phyloP scores from a whole-genome alignment of 345 rosid genomes.

The Tarenaya hassleriana region DNA sequence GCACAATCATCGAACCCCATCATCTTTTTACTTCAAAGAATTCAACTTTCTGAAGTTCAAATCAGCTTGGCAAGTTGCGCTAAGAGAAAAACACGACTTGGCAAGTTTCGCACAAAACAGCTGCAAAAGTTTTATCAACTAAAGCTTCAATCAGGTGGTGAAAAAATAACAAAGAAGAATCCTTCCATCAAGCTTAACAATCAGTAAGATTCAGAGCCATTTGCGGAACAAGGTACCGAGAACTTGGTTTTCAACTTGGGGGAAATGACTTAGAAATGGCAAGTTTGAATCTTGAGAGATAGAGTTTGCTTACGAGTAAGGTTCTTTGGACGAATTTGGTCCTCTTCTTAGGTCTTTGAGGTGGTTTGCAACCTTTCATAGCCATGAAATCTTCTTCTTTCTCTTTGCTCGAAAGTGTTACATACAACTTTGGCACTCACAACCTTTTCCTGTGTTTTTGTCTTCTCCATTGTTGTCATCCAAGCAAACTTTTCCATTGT shows the following conservation, averaged over 20 bases:
- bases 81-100: too few relatives aligned
- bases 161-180: not conserved
- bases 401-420: conserved; percentile 69
- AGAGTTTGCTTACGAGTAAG: conserved; percentile 47
- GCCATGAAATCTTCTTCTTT: conserved; percentile 95
- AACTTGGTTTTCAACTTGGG: too few relatives aligned
- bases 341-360: conserved; percentile 90
- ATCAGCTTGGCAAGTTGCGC: too few relatives aligned
- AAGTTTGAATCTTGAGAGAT: not conserved
- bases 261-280: not conserved
- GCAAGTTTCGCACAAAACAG: too few relatives aligned
- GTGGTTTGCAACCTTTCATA: conserved; percentile 88
- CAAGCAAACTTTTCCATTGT: conserved; percentile 43
- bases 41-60: too few relatives aligned
- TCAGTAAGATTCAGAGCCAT: too few relatives aligned
- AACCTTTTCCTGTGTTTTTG: conserved; percentile 27
- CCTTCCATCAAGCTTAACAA: not conserved
- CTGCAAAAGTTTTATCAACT: too few relatives aligned
- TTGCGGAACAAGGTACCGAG: too few relatives aligned
- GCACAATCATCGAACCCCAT: too few relatives aligned
- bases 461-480: conserved; percentile 45
- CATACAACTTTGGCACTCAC: conserved; percentile 62
- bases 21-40: too few relatives aligned
- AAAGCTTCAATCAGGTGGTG: too few relatives aligned
- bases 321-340: conserved; percentile 82